Base-by-base conservation (phyloP, 345 rosid species). In the Populus simonii region DNA sequence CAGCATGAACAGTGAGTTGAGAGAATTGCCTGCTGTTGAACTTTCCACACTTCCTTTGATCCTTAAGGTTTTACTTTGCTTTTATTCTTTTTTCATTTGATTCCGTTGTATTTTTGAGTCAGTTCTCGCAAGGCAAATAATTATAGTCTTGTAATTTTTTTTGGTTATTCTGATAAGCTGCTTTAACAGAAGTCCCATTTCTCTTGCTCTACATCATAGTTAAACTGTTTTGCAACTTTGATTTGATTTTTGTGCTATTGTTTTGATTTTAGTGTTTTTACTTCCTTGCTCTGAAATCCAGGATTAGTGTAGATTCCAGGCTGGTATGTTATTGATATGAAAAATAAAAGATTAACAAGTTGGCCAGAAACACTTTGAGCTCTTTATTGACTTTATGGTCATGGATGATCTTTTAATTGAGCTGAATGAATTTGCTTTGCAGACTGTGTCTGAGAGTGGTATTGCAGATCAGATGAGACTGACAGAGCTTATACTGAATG, bases 1-100 rank as follows among this genome's bases (percentile, higher is more conserved):
- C 79, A 84, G 86, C 80, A 80, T 89, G 81, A 89, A 86, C 79
- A 94, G 93, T 72, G 97, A 91, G 75, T 84, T 96, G 87, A 90
- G 93, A 87, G 99, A 96, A 80, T 87, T 96, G 84, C 99, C 99
- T 71, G 86, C 92, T 3, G 90, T 96, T 77, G 98, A 96, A 81
- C 97, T 94, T 84, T 88, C 97, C 68, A 88, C 96, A 43, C 98
- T 96, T 78, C 98, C 94, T 70, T 79, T 91, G 76, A 85, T 96
- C 75, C 92, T 92, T 76, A 96, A 96, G 94, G 95, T 90, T 70
- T 76, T 72, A 79, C 36, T 66, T 12, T 51, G 66, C 76, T 45
- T 49, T 68, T 27, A 31, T 43, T 53, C 27, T 41, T 15, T 71
- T 83, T 69, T 66, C 33, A 1, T 47, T 73, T 35, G 62, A 27